Conservation (phyloP, 2,329 filamentous ascomycete genomes). For the Fusarium sp. region DNA sequence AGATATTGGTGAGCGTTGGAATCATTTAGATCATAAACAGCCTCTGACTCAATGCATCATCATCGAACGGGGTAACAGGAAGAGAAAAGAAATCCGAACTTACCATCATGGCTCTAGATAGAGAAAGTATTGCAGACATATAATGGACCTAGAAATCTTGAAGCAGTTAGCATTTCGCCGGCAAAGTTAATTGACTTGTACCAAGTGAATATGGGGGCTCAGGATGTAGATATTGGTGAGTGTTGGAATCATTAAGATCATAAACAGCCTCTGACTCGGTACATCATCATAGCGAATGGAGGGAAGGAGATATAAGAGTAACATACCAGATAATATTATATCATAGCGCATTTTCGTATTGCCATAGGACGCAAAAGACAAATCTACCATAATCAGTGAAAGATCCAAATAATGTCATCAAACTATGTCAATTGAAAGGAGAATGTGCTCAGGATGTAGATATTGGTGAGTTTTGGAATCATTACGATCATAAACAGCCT, state of each 20-base stretch:
- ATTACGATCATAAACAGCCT: slow-evolving; percentile 63
- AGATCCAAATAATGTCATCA: background rate
- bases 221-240: slow-evolving; percentile 48
- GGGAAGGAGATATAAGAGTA: background rate
- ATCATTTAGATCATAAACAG: slow-evolving; percentile 62
- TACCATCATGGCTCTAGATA: slow-evolving; percentile 37
- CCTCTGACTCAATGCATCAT: slow-evolving; percentile 59
- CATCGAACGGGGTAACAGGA: slow-evolving; percentile 45
- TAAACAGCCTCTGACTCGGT: slow-evolving; percentile 62
- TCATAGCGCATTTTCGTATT: background rate
- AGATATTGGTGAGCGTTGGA: slow-evolving; percentile 52
- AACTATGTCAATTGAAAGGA: background rate
- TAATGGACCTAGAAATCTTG: background rate
- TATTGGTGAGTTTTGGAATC: slow-evolving; percentile 55
- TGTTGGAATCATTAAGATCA: slow-evolving; percentile 57
- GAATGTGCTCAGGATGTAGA: slow-evolving; percentile 38
- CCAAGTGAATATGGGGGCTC: background rate
- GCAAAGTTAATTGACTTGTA: background rate
- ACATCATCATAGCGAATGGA: slow-evolving; percentile 55
- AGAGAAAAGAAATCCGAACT: slow-evolving; percentile 3
- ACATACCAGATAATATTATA: slow-evolving; percentile 40
- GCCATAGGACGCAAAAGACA: background rate
- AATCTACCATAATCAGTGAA: slow-evolving; percentile 14
- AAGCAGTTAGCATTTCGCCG: background rate
- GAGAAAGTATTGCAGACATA: background rate